Evolutionary conservation across 805 yeast genomes (phyloP).

Genomic region (Candida khao-thaluensis): DNA sequence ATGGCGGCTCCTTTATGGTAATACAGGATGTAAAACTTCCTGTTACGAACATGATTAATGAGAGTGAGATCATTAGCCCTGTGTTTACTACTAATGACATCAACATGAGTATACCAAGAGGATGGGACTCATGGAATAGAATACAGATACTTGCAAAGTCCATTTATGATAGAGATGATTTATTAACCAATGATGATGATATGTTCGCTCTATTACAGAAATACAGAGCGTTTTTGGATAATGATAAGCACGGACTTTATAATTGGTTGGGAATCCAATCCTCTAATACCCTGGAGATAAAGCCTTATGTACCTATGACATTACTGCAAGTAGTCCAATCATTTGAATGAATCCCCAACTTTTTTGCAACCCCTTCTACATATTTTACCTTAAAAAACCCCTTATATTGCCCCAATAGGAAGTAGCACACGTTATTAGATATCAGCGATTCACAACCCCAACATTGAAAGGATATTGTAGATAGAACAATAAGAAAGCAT

Average conservation of each 20-base stretch:
- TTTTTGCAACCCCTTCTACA: not conserved
- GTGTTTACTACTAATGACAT: slow-evolving; percentile 1
- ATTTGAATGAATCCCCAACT: not conserved
- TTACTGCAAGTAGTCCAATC: not conserved
- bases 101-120: slow-evolving; percentile 42
- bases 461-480: no score
- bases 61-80: slow-evolving; percentile 7
- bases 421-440: no score
- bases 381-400: not conserved
- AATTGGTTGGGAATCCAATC: not conserved
- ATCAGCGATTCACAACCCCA: no score
- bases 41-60: not conserved
- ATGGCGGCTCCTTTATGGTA: slow-evolving; percentile 22
- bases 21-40: not conserved
- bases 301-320: not conserved
- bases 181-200: slow-evolving; percentile 6
- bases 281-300: not conserved
- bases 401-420: no score
- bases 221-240: slow-evolving; percentile 1
- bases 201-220: not conserved
- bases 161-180: slow-evolving; percentile 11
- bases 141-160: slow-evolving; percentile 38
- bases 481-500: no score
- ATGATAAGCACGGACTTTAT: not conserved
- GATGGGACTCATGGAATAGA: slow-evolving; percentile 53